Conservation (phyloP, 2,329 filamentous ascomycete genomes). For the Phyllosticta capitalensis region DNA sequence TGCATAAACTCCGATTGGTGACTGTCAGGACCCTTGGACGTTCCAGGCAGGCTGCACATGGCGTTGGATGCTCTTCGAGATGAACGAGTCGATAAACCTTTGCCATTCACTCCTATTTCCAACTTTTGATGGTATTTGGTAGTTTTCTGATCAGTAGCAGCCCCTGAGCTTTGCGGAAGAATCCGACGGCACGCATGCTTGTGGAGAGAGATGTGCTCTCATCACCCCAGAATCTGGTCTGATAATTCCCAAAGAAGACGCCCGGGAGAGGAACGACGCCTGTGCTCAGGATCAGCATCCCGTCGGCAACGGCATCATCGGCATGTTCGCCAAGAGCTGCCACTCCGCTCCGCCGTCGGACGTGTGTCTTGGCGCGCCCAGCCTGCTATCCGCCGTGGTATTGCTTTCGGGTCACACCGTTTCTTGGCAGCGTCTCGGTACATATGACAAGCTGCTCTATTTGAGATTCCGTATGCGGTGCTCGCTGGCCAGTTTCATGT, state of each 20-base stretch:
- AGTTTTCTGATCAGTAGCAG: too few relatives aligned
- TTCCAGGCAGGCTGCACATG: not conserved
- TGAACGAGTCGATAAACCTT: too few relatives aligned
- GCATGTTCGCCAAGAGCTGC: not conserved
- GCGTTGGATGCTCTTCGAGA: not conserved
- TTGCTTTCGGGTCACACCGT: not conserved
- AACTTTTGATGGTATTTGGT: too few relatives aligned
- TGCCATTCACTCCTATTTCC: too few relatives aligned
- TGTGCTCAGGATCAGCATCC: not conserved
- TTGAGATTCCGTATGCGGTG: not conserved
- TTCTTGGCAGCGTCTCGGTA: not conserved
- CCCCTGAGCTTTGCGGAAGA: too few relatives aligned
- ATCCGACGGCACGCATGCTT: not conserved
- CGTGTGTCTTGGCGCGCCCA: not conserved
- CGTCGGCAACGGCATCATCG: not conserved
- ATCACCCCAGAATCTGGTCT: not conserved
- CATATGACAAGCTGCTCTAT: not conserved
- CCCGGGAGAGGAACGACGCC: not conserved
- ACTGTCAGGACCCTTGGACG: not conserved
- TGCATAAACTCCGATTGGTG: slow-evolving; percentile 7
- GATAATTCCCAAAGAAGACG: not conserved
- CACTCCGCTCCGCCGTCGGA: not conserved
- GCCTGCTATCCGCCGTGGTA: not conserved
- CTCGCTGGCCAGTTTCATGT: not conserved
- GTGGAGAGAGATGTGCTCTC: not conserved